A percentile compares a stretch with the other conserved stretches of the same genome.
Evolutionary conservation across 2,329 filamentous ascomycete species (phyloP).

Genomic region (Fonsecaea multimorphosa): DNA sequence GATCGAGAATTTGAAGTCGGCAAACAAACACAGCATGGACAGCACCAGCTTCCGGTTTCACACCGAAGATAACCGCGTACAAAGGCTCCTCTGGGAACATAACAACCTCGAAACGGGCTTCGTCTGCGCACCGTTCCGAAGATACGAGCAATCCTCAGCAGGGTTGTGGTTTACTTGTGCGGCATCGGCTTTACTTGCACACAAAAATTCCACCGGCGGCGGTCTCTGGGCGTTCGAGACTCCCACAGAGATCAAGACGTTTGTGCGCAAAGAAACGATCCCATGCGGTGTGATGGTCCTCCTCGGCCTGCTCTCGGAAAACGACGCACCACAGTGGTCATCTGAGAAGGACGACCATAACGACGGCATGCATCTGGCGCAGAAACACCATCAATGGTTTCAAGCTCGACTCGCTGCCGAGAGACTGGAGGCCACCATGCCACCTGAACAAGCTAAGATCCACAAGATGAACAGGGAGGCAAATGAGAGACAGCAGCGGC

Average conservation of each 20-base stretch:
- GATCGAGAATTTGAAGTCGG: conserved; percentile 37
- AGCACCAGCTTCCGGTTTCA: conserved; percentile 42
- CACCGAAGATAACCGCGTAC: conserved; percentile 39
- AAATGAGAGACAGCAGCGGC: conserved; percentile 30
- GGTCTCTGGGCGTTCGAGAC: conserved; percentile 41
- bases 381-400: conserved; percentile 34
- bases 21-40: conserved; percentile 35
- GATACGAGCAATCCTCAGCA: conserved; percentile 27
- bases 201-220: conserved; percentile 29
- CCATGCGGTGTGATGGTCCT: conserved; percentile 43
- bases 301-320: conserved; percentile 39
- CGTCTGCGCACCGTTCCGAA: conserved; percentile 27
- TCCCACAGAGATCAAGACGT: conserved; percentile 37
- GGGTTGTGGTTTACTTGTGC: conserved; percentile 42
- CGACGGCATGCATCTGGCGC: conserved; percentile 24
- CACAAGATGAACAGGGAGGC: conserved; percentile 36
- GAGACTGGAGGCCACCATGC: conserved; percentile 40
- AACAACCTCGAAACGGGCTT: conserved; percentile 38
- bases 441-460: conserved; percentile 40
- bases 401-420: conserved; percentile 33
- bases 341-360: conserved; percentile 27
- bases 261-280: conserved; percentile 40
- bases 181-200: conserved; percentile 38
- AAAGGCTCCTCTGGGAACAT: conserved; percentile 40
- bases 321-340: conserved; percentile 42